Evolutionary conservation across 306 rosid species (phyloP), one percentile per base, ranked within the genome.

Genomic region (Vicia faba): DNA sequence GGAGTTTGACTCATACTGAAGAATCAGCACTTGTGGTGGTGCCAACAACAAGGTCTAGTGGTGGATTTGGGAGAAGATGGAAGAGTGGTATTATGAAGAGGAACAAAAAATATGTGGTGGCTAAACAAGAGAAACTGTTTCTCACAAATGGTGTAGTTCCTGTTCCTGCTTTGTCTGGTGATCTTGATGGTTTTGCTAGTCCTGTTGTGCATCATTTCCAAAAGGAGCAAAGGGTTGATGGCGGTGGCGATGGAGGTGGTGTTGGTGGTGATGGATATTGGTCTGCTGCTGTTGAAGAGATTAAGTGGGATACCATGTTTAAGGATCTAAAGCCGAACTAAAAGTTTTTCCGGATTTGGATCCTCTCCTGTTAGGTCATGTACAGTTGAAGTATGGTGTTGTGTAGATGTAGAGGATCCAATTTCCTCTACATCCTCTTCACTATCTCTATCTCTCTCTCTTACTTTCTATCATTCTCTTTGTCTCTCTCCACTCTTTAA

Each of bases 231-330:
- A 82, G 69, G 80, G 61, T 26, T 60, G 69, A 67, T 1, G 81
- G 9, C 18, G 44, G 33, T 25, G 53, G 50, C 48, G 75, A 81
- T 38, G 74, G 61, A 49, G 79, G 81, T 50, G 83, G 3, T 50
- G 66, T 39, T 53, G 78, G 80, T 28, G 74, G 64, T 55, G 80
- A 87, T 63, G 89, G 87, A 54, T 83, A 87, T 66, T 87, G 91
- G 96, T 81, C 81, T 12, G 84, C 82, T 44, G 89, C 87, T 23
- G 83, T 84, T 77, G 89, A 89, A 84, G 91, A 87, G 75, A 84
- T 92, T 79, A 89, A 87, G 86, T 89, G 96, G 96, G 95, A 87
- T 79, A 61, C 93, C 15, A 72, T 92, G 98, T 92, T 92, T 63
- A 91, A 89, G 61, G 87, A 92, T 79, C 86, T 92, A 69, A 87